These are phyloP conservation scores for Lentinus tigrinus DNA, from an alignment of 768 basidiomycete species.

Conservation along the genomic window DNA sequence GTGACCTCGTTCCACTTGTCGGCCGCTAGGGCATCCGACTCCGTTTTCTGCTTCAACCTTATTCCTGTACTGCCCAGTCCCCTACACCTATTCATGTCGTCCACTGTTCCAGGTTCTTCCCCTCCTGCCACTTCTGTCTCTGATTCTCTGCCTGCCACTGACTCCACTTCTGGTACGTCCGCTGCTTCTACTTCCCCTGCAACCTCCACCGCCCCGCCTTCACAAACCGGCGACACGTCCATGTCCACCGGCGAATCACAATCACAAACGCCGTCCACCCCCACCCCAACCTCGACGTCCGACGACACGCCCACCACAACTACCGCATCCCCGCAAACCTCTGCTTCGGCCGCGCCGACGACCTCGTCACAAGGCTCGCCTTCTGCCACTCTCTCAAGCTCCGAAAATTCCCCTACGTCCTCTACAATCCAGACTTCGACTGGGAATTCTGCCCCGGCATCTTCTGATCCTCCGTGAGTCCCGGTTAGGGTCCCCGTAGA, in stretches of 20 bases:
- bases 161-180: conserved; percentile 20
- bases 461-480: not conserved
- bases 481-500: not conserved
- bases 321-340: not conserved
- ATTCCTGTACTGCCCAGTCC: not conserved
- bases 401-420: conserved; percentile 3
- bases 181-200: conserved; percentile 21
- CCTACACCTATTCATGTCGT: conserved; percentile 5
- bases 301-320: conserved; percentile 11
- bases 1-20: too few relatives aligned
- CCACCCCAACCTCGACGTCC: not conserved
- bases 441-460: conserved; percentile 4
- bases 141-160: conserved; percentile 18
- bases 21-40: not conserved
- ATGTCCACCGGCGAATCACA: conserved; percentile 3
- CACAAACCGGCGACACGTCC: conserved; percentile 5
- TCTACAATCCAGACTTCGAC: conserved; percentile 20
- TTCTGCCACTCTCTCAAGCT: not conserved
- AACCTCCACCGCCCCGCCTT: conserved; percentile 2
- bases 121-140: conserved; percentile 18
- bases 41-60: not conserved
- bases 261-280: not conserved
- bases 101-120: conserved; percentile 13
- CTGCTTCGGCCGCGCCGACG: conserved; percentile 2
- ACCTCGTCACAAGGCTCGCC: conserved; percentile 9